Base-by-base conservation (phyloP, 768 basidiomycete genomes). In the Phlebiopsis flavidoalba region DNA sequence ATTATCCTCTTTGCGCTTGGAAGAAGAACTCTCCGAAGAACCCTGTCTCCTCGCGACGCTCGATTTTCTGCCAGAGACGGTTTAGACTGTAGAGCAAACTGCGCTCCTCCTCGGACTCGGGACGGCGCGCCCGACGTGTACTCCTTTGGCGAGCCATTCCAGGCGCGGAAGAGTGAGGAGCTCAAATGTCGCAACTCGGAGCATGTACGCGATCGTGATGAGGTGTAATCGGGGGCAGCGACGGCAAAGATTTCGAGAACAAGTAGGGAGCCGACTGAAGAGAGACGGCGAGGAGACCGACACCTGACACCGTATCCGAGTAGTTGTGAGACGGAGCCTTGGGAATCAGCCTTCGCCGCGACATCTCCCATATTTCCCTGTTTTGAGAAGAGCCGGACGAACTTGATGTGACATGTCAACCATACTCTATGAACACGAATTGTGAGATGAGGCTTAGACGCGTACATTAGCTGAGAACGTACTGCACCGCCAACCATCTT, bases 371-470 rank as follows among this genome's bases (percentile, higher is more conserved):
- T 67, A 54, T 71, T 71, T 31, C 70, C 66, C 46, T 69, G 66
- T 51, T 57, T 26, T 3, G 68, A 64, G 63, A 71, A 69, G 60
- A 66, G 67, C 53, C 68, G 70, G 21, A 71, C 59, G 54, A 67
- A 71, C 52, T 71, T 69, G 66, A 71, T 71, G 51, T 71, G 70
- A 3, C 68, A 69, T 17, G 70, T 71, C 52, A 66, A 67, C 70
- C 70, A 71, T n/a, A 10, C 69, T 64, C 70, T 71, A 19, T 31
- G 26, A 31, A 31, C 45, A 19, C 59, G 24, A 15, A 46, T 3
- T 56, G 19, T n/a, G n/a, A n/a, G n/a, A n/a, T n/a, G n/a, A n/a
- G n/a, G n/a, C 21, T n/a, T n/a, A n/a, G n/a, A 31, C 26, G 26
- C 26, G 26, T 24, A 43, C 12, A n/a, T 14, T 22, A 15, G 26